Base-by-base conservation (phyloP, 192 early-diverging fungal genomes). In the Backusella westeae region DNA sequence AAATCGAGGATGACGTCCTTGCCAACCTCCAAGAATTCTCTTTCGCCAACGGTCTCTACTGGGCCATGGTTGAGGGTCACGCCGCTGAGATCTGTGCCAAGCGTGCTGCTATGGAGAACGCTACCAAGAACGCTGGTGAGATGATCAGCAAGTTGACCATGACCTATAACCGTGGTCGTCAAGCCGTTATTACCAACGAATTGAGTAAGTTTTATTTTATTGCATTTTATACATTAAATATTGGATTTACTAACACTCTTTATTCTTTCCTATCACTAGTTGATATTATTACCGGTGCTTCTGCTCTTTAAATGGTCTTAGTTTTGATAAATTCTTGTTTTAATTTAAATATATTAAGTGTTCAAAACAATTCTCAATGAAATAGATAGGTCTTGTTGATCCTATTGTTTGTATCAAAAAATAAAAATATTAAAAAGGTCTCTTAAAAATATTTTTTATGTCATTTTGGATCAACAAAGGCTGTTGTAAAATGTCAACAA, bases 91-190 rank as follows among this genome's bases (percentile, higher is more conserved):
- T 98, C 92, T 91, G 93, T 71, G 94, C 98, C 75, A 96, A 95
- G 91, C 93, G 97, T 75, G 93, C 94, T 78, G 98, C 98, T 78
- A 99, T 98, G 98, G 98, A 99, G 90, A 99, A 99, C 85, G 97
- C 98, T 42, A 98, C 97, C 86, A 96, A 98, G 91, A 99, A 99
- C 88, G 98, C 97, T 72, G 94, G 93, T 83, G 96, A 99, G 75
- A 97, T 99, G 91, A 96, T 99, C 89, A 87, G 92, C 84, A 97
- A 93, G 83, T 89, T 99, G 68, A 97, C 96, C 68, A 88, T 99
- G 83, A 92, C 92, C 77, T 99, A 95, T 92, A 98, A 99, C 91
- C 93, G 96, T 78, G 92, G 94, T 82, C 95, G 96, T 87, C 97
- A 99, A 86, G 96, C 97, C 71, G 89, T 91, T 77, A 99, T 99